Evolutionary conservation across 805 yeast species (phyloP), one percentile per base, ranked within the genome.

Genomic region (Tetrapisispora arboricola): DNA sequence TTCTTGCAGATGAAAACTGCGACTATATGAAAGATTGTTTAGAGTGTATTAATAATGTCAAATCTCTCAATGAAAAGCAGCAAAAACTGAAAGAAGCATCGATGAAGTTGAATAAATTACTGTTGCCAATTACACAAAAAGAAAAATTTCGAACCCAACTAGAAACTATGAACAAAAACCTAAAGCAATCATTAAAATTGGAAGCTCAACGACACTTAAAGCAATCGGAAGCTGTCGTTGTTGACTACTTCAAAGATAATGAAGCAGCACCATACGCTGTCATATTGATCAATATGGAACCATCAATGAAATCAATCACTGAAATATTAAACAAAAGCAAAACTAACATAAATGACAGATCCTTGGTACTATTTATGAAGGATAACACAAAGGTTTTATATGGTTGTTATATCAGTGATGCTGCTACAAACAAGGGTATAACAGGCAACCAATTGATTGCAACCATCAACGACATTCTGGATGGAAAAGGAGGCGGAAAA

Each of bases 401-500:
- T 58, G 98, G 96, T 48, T 87, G 95, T 60, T 92, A 80, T 65
- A 70, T 92, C 38, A 76, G 90, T 2, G 78, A 83, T 47, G 77
- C 64, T 32, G 84, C 86, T 29, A 66, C 80, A 49, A 70, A 68
- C 34, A 73, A 78, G 57, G 86, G 86, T 49, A 70, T 86, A 17
- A 72, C 80, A 49, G 88, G 92, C 38, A 72, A 78, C 43, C 86
- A 75, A 21, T 71, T 87, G 50, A 92, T 94, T 24, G 64, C 71
- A 38, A 66, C 72, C 41, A 96, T 84, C 32, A 68, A 88, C 35
- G 65, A 68, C 27, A 68, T 72, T 51, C 76, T 92, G 51, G 98
- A 97, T 49, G 99, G 99, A 64, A 86, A 83, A 64, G 94, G 95
- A 44, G 99, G 99, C 66, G 99, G 99, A 63, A 90, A 85, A 66